A percentile compares a stretch with the other conserved stretches of the same genome.
Evolutionary conservation across 371 early-diverging fungal species (phyloP).

Genomic region (Conidiobolus coronatus): DNA sequence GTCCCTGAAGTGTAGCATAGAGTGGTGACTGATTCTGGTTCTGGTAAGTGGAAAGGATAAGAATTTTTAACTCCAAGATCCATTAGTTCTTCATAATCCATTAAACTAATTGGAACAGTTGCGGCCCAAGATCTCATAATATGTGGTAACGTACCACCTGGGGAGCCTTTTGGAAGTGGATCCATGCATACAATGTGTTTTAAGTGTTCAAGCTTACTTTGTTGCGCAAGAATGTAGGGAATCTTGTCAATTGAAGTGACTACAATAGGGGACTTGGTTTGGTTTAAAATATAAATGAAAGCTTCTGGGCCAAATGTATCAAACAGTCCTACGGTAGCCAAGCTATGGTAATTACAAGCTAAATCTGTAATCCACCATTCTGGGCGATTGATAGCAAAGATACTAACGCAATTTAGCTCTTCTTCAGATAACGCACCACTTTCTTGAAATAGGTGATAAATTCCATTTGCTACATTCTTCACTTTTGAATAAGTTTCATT

Average conservation of each 20-base stretch:
- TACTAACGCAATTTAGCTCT: conserved; percentile 15
- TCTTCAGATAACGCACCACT: too few relatives aligned
- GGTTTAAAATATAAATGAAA: conserved; percentile 44
- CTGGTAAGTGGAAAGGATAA: conserved; percentile 13
- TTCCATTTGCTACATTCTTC: neutral
- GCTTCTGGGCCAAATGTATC: conserved; percentile 60
- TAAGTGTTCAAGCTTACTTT: conserved; percentile 24
- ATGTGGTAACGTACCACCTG: conserved; percentile 13
- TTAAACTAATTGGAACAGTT: conserved; percentile 18
- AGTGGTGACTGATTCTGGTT: conserved; percentile 40
- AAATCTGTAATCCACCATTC: conserved; percentile 81
- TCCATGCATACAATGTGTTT: conserved; percentile 65
- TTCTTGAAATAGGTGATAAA: neutral
- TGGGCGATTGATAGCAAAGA: conserved; percentile 61
- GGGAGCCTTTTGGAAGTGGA: conserved; percentile 6
- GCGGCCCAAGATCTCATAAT: conserved; percentile 21
- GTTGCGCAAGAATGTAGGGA: conserved; percentile 26
- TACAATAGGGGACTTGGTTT: conserved; percentile 39
- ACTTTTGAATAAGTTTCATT: neutral
- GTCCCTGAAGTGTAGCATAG: conserved; percentile 94
- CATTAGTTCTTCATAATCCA: conserved; percentile 38
- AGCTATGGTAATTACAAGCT: conserved; percentile 13
- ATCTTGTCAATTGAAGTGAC: conserved; percentile 41
- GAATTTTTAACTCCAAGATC: conserved; percentile 14
- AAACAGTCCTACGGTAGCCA: conserved; percentile 63